These are phyloP conservation scores for Neurospora intermedia DNA, from an alignment of 495 filamentous ascomycete genomes.

Conservation along the genomic window DNA sequence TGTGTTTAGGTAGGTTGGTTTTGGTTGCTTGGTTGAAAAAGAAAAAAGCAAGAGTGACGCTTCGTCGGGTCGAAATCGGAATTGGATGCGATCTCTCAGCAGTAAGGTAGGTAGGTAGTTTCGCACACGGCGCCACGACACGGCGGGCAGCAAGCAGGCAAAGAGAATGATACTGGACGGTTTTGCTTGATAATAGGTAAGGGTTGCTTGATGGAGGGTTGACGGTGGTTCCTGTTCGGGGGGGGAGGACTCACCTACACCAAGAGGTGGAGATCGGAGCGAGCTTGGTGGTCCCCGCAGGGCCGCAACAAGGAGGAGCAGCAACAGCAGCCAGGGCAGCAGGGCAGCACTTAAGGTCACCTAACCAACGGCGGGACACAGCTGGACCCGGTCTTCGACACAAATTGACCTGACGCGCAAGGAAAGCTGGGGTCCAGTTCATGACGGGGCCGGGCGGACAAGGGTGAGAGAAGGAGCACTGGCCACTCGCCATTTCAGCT, in stretches of 20 bases:
- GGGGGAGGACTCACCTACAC: too few species aligned
- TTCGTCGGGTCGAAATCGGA: conserved; percentile 1
- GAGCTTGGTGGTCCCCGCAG: neutral
- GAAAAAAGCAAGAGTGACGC: neutral
- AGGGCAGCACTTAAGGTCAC: neutral
- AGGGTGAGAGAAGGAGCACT: neutral
- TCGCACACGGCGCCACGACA: neutral
- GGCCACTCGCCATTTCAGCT: neutral
- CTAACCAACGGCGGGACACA: neutral
- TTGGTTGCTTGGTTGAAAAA: neutral
- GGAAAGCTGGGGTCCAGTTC: neutral
- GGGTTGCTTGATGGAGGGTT: conserved; percentile 8
- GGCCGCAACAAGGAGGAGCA: neutral
- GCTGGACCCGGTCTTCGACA: neutral
- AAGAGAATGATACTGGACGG: conserved; percentile 6
- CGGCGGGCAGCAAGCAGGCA: neutral
- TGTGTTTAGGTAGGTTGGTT: conserved; percentile 4
- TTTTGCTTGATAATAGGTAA: neutral
- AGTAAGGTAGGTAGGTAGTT: neutral
- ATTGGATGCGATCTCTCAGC: conserved; percentile 1
- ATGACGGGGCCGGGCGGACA: neutral
- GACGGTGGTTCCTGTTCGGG: neutral
- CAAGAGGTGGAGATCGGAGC: neutral
- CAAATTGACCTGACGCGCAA: neutral
- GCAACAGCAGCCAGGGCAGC: neutral